Conservation (phyloP, 805 yeast genomes). For the Torulaspora delbrueckii region DNA sequence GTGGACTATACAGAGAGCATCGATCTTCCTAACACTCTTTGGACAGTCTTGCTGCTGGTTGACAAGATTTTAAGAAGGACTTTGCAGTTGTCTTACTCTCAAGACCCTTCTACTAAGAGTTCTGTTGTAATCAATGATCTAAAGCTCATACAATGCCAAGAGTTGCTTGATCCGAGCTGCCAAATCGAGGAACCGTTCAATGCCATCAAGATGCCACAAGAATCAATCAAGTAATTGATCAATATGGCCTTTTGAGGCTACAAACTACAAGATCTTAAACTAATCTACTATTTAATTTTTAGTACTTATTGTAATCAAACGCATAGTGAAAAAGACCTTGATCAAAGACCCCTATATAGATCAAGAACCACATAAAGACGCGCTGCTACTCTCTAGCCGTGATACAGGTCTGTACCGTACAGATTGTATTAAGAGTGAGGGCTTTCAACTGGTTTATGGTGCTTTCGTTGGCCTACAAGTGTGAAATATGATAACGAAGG, state of each 20-base stretch:
- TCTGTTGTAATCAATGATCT: slow-evolving; percentile 38
- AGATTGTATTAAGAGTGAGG: background rate
- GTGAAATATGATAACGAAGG: slow-evolving; percentile 1
- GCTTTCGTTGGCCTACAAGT: background rate
- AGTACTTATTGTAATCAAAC: background rate
- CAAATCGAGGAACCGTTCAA: background rate
- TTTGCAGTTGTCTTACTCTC: slow-evolving; percentile 20
- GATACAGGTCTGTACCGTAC: background rate
- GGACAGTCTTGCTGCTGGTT: slow-evolving; percentile 39
- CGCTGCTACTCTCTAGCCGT: background rate
- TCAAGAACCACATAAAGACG: background rate
- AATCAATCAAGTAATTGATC: no score
- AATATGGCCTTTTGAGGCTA: no score
- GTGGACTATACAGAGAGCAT: slow-evolving; percentile 4
- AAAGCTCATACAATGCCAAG: slow-evolving; percentile 42
- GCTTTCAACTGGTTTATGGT: background rate
- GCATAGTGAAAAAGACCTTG: background rate
- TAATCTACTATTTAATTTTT: background rate
- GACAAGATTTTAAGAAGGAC: slow-evolving; percentile 42
- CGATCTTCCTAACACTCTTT: slow-evolving; percentile 32
- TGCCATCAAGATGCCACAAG: background rate
- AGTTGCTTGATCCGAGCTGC: slow-evolving; percentile 20
- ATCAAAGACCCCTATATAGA: background rate
- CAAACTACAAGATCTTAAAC: no score
- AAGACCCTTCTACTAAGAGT: background rate